phyloP scores from a whole-genome alignment of 805 yeast genomes.

The Candida anglica region DNA sequence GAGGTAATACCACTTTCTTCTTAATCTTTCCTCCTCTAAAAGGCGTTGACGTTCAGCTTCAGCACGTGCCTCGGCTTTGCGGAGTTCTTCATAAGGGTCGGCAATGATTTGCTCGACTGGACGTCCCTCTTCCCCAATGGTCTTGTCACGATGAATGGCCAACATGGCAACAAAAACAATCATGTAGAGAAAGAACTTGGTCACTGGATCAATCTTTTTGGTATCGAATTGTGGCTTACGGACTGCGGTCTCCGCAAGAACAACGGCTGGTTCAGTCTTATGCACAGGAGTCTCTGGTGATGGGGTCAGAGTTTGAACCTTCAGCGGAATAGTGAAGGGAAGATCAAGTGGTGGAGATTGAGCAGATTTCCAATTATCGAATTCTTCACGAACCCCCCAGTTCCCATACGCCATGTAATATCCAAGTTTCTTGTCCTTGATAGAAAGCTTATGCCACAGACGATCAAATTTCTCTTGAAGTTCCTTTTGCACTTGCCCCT shows the following conservation, averaged over 20 bases:
- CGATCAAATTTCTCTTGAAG: conserved; percentile 46
- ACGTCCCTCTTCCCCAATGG: conserved; percentile 40
- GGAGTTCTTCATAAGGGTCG: conserved; percentile 32
- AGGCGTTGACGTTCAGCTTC: conserved; percentile 10
- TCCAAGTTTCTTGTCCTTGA: conserved; percentile 49
- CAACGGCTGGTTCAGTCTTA: conserved; percentile 36
- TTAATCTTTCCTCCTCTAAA: conserved; percentile 10
- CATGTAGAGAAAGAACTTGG: conserved; percentile 49
- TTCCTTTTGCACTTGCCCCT: conserved; percentile 54
- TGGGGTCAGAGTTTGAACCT: conserved; percentile 23
- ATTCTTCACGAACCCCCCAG: conserved; percentile 65
- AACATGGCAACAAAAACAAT: conserved; percentile 43
- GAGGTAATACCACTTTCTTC: conserved; percentile 48
- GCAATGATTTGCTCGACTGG: conserved; percentile 36
- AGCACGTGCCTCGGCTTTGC: conserved; percentile 11
- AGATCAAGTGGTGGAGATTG: conserved; percentile 52
- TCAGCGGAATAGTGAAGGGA: conserved; percentile 47
- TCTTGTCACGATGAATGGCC: conserved; percentile 56
- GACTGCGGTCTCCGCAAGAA: conserved; percentile 38
- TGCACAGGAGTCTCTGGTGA: conserved; percentile 18
- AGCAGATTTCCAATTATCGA: conserved; percentile 40
- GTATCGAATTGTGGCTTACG: conserved; percentile 46
- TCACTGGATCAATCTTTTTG: conserved; percentile 52
- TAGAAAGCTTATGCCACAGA: conserved; percentile 52
- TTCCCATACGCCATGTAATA: conserved; percentile 66